These are phyloP conservation scores for Plasmodium vivax DNA, from an alignment of 169 alveolate species.

Conservation along the genomic window DNA sequence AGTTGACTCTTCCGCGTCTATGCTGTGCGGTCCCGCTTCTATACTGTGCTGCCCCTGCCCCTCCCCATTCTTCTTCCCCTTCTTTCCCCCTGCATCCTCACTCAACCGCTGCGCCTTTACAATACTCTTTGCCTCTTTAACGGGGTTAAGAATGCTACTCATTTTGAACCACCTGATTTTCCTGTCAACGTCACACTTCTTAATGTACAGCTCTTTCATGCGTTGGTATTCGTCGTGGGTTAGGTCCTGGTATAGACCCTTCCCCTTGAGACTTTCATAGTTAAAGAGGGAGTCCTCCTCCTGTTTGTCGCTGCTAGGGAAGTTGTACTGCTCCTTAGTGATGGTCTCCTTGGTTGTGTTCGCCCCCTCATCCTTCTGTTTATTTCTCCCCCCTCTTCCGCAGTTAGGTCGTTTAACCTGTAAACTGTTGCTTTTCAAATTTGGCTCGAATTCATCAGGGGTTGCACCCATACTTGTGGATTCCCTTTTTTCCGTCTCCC, in stretches of 20 bases:
- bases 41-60: not conserved
- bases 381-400: not conserved
- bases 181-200: constrained; percentile 77
- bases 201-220: constrained; percentile 78
- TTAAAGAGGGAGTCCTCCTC: constrained; percentile 9
- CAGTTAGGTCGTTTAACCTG: not conserved
- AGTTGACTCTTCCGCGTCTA: not conserved
- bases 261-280: constrained; percentile 73
- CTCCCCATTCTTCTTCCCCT: not conserved
- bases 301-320: not conserved
- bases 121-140: constrained; percentile 80
- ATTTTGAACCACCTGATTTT: constrained; percentile 74
- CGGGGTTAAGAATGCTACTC: constrained; percentile 79
- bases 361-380: not conserved
- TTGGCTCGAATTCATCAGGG: not conserved
- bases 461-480: not conserved
- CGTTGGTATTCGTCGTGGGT: constrained; percentile 83
- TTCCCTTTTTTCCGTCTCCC: not conserved
- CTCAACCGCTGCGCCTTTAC: constrained; percentile 56
- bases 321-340: constrained; percentile 51
- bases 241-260: constrained; percentile 76
- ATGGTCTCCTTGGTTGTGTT: not conserved
- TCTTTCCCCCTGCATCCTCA: constrained; percentile 22
- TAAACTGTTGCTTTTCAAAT: not conserved
- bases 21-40: not conserved